Evolutionary conservation across 2,329 filamentous ascomycete species (phyloP).

Genomic region (Macrophomina pseudophaseolina): DNA sequence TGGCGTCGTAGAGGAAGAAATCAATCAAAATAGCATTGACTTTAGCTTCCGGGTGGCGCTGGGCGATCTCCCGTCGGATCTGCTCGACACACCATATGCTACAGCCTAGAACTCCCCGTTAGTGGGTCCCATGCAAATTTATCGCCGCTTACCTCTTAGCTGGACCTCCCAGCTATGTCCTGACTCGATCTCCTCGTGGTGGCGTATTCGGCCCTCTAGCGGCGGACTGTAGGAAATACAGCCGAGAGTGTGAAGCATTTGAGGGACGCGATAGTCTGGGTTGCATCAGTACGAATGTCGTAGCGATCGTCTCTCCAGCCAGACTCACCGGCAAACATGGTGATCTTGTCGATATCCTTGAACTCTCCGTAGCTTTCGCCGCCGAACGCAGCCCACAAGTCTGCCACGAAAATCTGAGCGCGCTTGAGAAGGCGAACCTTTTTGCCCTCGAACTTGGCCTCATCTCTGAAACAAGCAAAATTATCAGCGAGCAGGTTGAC

Average conservation of each 20-base stretch:
- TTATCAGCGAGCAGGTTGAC: slow-evolving; percentile 84
- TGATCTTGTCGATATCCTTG: slow-evolving; percentile 89
- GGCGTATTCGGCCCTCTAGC: slow-evolving; percentile 72
- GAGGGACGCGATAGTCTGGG: slow-evolving; percentile 88
- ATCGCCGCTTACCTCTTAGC: slow-evolving; percentile 68
- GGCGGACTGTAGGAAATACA: slow-evolving; percentile 78
- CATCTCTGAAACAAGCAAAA: slow-evolving; percentile 87
- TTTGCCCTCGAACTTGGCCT: slow-evolving; percentile 74
- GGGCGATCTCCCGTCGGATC: slow-evolving; percentile 79
- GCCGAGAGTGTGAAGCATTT: slow-evolving; percentile 66
- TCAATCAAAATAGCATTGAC: slow-evolving; percentile 93
- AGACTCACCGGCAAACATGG: slow-evolving; percentile 83
- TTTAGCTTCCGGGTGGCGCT: slow-evolving; percentile 68
- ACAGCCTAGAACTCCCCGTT: slow-evolving; percentile 61
- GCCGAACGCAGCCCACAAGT: slow-evolving; percentile 95
- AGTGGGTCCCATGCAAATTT: slow-evolving; percentile 4
- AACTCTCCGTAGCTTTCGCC: slow-evolving; percentile 81
- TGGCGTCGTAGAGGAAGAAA: slow-evolving; percentile 94
- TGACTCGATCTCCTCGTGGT: slow-evolving; percentile 67
- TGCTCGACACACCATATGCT: slow-evolving; percentile 97
- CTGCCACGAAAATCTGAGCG: slow-evolving; percentile 93
- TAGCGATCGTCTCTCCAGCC: neutral
- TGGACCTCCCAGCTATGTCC: slow-evolving; percentile 85
- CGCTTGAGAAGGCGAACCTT: slow-evolving; percentile 87
- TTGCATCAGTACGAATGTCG: slow-evolving; percentile 8